Evolutionary conservation across 2,329 filamentous ascomycete genomes (phyloP).

Genomic region (Aspergillus ochraceoroseus): DNA sequence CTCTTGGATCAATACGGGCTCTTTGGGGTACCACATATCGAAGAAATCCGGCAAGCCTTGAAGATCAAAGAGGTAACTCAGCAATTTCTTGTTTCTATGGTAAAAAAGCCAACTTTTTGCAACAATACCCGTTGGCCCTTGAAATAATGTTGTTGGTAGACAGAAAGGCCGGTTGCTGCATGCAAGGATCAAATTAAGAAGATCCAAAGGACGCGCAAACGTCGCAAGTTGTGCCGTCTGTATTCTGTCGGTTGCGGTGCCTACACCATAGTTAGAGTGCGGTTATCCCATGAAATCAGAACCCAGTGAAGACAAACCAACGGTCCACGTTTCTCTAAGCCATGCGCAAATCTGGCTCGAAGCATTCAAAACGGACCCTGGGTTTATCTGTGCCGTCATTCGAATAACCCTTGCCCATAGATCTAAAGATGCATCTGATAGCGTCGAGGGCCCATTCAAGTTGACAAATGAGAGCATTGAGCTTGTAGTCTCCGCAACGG

Average conservation of each 20-base stretch:
- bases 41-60: slow-evolving; percentile 17
- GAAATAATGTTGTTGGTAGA: slow-evolving; percentile 19
- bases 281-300: slow-evolving; percentile 12
- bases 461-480: slow-evolving; percentile 71
- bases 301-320: slow-evolving; percentile 53
- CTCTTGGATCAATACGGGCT: slow-evolving; percentile 21
- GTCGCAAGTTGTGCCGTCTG: slow-evolving; percentile 62
- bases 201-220: slow-evolving; percentile 60
- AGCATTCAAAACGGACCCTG: slow-evolving; percentile 62
- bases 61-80: slow-evolving; percentile 49
- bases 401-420: slow-evolving; percentile 68
- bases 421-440: slow-evolving; percentile 73
- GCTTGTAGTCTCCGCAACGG: slow-evolving; percentile 64
- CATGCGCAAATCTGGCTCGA: slow-evolving; percentile 72
- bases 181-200: slow-evolving; percentile 64
- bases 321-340: slow-evolving; percentile 76
- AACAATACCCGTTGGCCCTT: slow-evolving; percentile 30
- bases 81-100: slow-evolving; percentile 39
- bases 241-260: slow-evolving; percentile 54
- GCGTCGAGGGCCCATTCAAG: slow-evolving; percentile 68
- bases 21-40: slow-evolving; percentile 26
- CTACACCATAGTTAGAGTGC: slow-evolving; percentile 37
- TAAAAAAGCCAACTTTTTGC: slow-evolving; percentile 41
- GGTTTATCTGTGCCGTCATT: slow-evolving; percentile 61
- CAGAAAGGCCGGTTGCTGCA: slow-evolving; percentile 56